A percentile compares a stretch with the other conserved stretches of the same genome.
These are phyloP conservation scores for Penicillium olsonii DNA, from an alignment of 2,329 filamentous ascomycete genomes.

Conservation along the genomic window DNA sequence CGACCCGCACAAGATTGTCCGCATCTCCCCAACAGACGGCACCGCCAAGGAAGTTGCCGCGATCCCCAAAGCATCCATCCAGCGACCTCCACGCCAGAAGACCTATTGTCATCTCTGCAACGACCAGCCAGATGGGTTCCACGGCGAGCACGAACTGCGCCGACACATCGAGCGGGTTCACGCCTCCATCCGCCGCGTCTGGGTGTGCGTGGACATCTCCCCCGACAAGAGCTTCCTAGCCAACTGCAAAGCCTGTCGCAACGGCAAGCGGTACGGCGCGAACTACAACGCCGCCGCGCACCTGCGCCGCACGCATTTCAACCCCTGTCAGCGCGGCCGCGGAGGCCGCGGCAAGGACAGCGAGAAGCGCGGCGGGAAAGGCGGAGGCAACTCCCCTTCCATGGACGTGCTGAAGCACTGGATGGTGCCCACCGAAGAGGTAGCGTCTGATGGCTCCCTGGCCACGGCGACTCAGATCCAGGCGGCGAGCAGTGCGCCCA, in stretches of 20 bases:
- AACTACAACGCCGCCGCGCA: conserved; percentile 97
- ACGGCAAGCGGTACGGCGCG: conserved; percentile 77
- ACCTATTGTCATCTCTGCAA: conserved; percentile 70
- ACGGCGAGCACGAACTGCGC: conserved; percentile 80
- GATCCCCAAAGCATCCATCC: conserved; percentile 58
- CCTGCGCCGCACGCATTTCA: conserved; percentile 84
- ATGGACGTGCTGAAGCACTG: conserved; percentile 64
- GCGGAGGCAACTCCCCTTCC: conserved; percentile 61
- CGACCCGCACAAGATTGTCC: conserved; percentile 52
- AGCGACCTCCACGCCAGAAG: conserved; percentile 69
- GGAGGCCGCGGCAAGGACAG: conserved; percentile 60
- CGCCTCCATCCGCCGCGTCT: conserved; percentile 58
- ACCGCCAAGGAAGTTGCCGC: conserved; percentile 57
- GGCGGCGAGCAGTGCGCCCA: neutral
- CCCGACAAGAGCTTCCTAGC: conserved; percentile 65
- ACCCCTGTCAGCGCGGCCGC: conserved; percentile 60
- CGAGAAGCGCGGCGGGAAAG: conserved; percentile 62
- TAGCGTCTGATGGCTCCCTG: conserved; percentile 24
- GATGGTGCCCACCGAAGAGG: conserved; percentile 60
- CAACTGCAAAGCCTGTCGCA: conserved; percentile 80
- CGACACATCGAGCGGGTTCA: conserved; percentile 71
- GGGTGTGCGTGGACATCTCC: conserved; percentile 63
- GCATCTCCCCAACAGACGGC: conserved; percentile 54
- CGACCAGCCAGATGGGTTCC: conserved; percentile 75
- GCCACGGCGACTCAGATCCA: neutral